A percentile compares a stretch with the other conserved stretches of the same genome.
Evolutionary conservation across 805 yeast species (phyloP).

Genomic region (Geotrichum ghanense): DNA sequence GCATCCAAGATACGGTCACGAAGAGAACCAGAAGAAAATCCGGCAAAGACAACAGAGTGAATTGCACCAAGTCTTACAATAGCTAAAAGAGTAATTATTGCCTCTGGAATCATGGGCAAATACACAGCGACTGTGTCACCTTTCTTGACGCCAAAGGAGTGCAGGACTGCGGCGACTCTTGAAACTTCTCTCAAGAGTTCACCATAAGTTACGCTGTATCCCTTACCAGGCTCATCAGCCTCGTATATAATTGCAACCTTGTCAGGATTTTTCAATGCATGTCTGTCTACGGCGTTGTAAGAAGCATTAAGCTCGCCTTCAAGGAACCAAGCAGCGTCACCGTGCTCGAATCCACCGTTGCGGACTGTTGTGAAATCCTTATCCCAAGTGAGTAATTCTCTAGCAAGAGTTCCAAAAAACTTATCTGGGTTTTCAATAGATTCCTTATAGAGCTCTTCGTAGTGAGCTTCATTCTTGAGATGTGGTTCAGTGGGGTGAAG

Average conservation of each 20-base stretch:
- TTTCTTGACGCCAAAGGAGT: slow-evolving; percentile 55
- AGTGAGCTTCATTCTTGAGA: slow-evolving; percentile 52
- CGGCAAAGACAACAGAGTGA: slow-evolving; percentile 80
- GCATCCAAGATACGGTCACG: slow-evolving; percentile 67
- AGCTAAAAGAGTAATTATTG: slow-evolving; percentile 64
- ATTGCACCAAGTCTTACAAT: slow-evolving; percentile 73
- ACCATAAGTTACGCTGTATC: slow-evolving; percentile 52
- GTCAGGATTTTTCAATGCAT: slow-evolving; percentile 59
- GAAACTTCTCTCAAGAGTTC: slow-evolving; percentile 62
- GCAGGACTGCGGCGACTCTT: slow-evolving; percentile 58
- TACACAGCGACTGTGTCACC: slow-evolving; percentile 83
- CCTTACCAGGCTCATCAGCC: slow-evolving; percentile 65
- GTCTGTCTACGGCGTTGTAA: slow-evolving; percentile 74
- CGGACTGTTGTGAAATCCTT: slow-evolving; percentile 33
- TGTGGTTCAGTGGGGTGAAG: slow-evolving; percentile 45
- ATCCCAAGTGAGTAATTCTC: slow-evolving; percentile 40
- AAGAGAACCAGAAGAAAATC: slow-evolving; percentile 63
- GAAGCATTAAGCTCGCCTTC: slow-evolving; percentile 73
- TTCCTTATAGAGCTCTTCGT: slow-evolving; percentile 44
- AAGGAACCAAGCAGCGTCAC: slow-evolving; percentile 58
- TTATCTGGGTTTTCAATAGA: slow-evolving; percentile 43
- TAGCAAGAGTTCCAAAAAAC: slow-evolving; percentile 46
- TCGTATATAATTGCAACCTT: slow-evolving; percentile 68
- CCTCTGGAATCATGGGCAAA: slow-evolving; percentile 80
- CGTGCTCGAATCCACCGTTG: slow-evolving; percentile 8